Base-by-base conservation (phyloP, 495 filamentous ascomycete species). In the Niebla homalea region DNA sequence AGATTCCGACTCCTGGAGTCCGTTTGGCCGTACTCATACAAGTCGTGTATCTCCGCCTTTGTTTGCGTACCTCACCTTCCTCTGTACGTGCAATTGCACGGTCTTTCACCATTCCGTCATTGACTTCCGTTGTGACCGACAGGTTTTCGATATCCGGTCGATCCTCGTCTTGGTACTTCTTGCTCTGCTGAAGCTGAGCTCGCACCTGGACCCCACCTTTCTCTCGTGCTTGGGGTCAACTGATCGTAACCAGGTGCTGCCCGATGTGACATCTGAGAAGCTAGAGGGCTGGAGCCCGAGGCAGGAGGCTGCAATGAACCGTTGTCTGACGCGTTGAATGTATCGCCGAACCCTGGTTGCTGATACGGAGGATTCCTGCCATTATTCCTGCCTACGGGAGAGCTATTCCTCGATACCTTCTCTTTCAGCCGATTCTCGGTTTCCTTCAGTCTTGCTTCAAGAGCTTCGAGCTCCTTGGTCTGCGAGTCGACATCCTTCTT, bases 361-460 rank as follows among this genome's bases (percentile, higher is more conserved):
- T 46, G 43, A 16, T 53, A 46, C 5, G 21, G 29, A 20, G 42
- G 36, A 23, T 21, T 44, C 36, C 20, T 39, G 29, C 21, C 48
- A 29, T 41, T 36, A 8, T 18, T 46, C 6, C 21, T 53, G 32
- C 47, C 52, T 36, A 44, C 51, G 4, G 49, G 55, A 23, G 55
- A 54, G 11, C 51, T 36, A 16, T 46, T 54, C 32, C 51, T 51
- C 1, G 67, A 60, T 54, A 67, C 53, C 38, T 59, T 63, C 39
- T 64, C 67, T 65, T 85, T 82, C 11, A 97, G 75, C 18, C 83
- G 81, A 57, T 81, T 70, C 67, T 97, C 90, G 52, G 90, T 87
- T 58, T 87, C 87, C 54, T 80, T 83, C 46, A 97, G 79, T 46
- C 79, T 79, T 15, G 78, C 79, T 66, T 95, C 87, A 49, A 97